Conservation (phyloP, 1,284 basidiomycete genomes). For the Mycena citricolor region DNA sequence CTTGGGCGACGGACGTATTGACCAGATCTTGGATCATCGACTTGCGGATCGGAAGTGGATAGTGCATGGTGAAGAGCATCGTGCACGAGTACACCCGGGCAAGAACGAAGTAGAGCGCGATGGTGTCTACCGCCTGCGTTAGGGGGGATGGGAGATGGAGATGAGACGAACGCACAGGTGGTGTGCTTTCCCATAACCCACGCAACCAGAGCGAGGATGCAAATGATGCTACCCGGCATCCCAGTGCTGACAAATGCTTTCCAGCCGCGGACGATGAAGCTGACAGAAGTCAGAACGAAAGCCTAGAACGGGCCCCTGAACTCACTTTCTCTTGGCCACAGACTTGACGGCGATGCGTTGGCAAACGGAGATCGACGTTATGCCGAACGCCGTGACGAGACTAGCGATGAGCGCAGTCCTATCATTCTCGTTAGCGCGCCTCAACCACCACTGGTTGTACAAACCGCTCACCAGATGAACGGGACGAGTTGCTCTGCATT, state of each 20-base stretch:
- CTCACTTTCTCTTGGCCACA: background rate
- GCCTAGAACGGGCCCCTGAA: background rate
- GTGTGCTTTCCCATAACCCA: slow-evolving; percentile 10
- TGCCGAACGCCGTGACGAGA: slow-evolving; percentile 11
- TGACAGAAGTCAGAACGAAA: background rate
- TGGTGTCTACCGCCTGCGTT: background rate
- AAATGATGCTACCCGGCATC: slow-evolving; percentile 13
- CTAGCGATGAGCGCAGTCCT: slow-evolving; percentile 14
- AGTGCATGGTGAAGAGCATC: slow-evolving; percentile 10
- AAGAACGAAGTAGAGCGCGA: slow-evolving; percentile 16
- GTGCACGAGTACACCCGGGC: slow-evolving; percentile 20
- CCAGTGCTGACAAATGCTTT: slow-evolving; percentile 16
- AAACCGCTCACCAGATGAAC: slow-evolving; percentile 13
- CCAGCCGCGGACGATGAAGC: slow-evolving; percentile 3
- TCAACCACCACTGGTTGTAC: background rate
- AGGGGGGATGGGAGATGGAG: background rate
- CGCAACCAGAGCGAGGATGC: slow-evolving; percentile 11
- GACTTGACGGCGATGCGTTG: slow-evolving; percentile 12
- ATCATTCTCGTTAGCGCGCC: background rate
- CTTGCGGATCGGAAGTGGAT: slow-evolving; percentile 9
- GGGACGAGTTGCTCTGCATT: slow-evolving; percentile 1
- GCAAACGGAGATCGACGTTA: slow-evolving; percentile 16
- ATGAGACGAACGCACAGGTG: slow-evolving; percentile 4
- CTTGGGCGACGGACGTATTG: slow-evolving; percentile 3
- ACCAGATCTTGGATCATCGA: slow-evolving; percentile 14